Conservation (phyloP, 2,329 filamentous ascomycete species). For the Ophiosphaerella korrae region DNA sequence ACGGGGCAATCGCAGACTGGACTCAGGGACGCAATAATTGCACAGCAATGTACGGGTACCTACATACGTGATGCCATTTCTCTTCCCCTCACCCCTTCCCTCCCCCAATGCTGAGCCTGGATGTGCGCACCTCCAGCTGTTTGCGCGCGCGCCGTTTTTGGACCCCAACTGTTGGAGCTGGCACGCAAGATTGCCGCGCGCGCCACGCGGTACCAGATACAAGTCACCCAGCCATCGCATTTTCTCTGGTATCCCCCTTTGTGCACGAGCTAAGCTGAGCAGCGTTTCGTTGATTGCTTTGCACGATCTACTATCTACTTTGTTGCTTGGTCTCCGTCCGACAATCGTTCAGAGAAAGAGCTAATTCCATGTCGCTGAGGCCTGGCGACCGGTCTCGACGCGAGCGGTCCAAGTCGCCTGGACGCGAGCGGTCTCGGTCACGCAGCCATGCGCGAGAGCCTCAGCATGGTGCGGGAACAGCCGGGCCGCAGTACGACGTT, state of each 20-base stretch:
- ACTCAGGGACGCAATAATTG: too few relatives aligned
- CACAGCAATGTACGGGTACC: too few relatives aligned
- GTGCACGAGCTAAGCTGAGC: too few relatives aligned
- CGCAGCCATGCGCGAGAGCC: constrained; percentile 47
- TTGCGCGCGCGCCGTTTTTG: constrained; percentile 4
- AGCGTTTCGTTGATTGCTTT: too few relatives aligned
- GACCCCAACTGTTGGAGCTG: constrained; percentile 13
- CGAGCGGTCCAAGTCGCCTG: constrained; percentile 51
- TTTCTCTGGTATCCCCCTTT: constrained; percentile 4
- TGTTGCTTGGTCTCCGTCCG: neutral
- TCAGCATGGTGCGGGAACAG: constrained; percentile 36
- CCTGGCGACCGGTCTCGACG: constrained; percentile 49
- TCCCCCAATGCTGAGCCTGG: too few relatives aligned
- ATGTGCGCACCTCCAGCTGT: neutral
- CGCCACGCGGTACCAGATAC: constrained; percentile 13
- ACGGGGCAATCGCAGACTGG: too few relatives aligned
- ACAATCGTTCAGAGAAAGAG: neutral
- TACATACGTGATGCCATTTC: too few relatives aligned
- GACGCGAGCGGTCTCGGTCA: constrained; percentile 47
- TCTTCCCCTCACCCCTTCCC: too few relatives aligned
- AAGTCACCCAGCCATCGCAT: constrained; percentile 23
- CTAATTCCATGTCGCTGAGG: constrained; percentile 46
- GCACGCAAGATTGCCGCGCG: constrained; percentile 3
- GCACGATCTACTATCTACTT: neutral
- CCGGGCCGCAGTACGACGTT: constrained; percentile 48